Evolutionary conservation across 306 rosid species (phyloP), one percentile per base, ranked within the genome.

Genomic region (Dalbergia cultrata): DNA sequence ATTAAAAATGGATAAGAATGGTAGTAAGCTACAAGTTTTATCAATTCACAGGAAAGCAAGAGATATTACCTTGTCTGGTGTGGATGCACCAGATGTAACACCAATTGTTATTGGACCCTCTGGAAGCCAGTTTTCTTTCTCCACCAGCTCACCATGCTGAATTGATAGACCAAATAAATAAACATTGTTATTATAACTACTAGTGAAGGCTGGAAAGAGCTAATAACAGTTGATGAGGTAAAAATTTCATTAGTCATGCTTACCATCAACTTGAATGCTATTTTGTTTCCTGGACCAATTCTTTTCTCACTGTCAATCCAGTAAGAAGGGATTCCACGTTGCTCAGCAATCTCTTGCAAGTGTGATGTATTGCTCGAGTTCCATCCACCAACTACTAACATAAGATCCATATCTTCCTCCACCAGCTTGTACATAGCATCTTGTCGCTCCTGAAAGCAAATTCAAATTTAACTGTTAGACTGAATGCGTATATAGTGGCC

Each of bases 361-460:
- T 95, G 99, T 6, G 99, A 93, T 61, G 98, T 95, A 72, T 92
- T 95, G 84, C 99, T 95, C 0, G 99, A 95, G 89, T 93, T 93
- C 99, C 99, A 93, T 64, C 99, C 99, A 57, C 99, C 99, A 82
- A 95, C 61, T 35, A 95, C 99, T 71, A 95, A 82, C 65, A 93
- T 86, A 22, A 93, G 97, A 87, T 95, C 99, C 79, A 95, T 4
- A 53, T 90, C 84, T 72, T 90, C 67, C 83, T 92, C 97, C 64
- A 95, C 99, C 35, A 95, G 89, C 95, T 95, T 92, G 87, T 87
- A 93, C 94, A 95, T 95, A n/a, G 99, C 99, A 86, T 95, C 98
- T 90, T 95, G 99, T 53, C 99, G 89, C 89, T 95, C 99, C 99
- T 93, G 89, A 72, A 81, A 76, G 18, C 62, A 33, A 67, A 56